A percentile compares a stretch with the other conserved stretches of the same genome.
Conservation (phyloP, 352 stramenopile genomes). For the Pythium utonaiense region DNA sequence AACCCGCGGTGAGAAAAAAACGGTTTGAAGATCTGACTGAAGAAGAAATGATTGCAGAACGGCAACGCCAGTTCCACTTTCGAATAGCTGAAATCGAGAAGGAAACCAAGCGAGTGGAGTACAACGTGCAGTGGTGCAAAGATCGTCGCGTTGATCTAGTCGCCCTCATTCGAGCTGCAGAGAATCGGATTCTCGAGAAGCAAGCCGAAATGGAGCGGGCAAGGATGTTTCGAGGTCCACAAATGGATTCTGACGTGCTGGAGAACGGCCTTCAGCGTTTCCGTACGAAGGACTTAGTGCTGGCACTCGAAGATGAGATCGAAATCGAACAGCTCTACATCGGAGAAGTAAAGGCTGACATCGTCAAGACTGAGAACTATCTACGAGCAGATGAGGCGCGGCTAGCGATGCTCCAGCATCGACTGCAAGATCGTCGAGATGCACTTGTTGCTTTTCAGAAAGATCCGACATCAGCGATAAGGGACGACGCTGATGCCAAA, state of each 20-base stretch:
- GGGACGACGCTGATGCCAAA: conserved; percentile 11
- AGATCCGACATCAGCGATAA: conserved; percentile 22
- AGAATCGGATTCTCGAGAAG: conserved; percentile 72
- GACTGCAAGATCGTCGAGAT: conserved; percentile 37
- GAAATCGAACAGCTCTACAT: conserved; percentile 87
- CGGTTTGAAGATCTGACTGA: conserved; percentile 50
- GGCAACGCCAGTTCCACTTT: conserved; percentile 74
- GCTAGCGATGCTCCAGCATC: conserved; percentile 25
- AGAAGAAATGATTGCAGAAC: conserved; percentile 46
- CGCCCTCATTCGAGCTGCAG: conserved; percentile 57
- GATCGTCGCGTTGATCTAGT: conserved; percentile 67
- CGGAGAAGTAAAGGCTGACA: conserved; percentile 67
- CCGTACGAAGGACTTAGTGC: conserved; percentile 69
- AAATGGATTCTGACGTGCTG: conserved; percentile 81
- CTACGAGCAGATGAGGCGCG: conserved; percentile 53
- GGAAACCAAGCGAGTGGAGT: conserved; percentile 55
- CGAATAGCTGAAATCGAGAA: conserved; percentile 55
- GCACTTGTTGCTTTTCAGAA: conserved; percentile 50
- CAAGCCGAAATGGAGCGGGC: conserved; percentile 72
- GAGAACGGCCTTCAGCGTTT: conserved; percentile 71
- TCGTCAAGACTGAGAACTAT: conserved; percentile 68
- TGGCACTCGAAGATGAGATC: conserved; percentile 76
- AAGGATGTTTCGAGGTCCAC: conserved; percentile 53
- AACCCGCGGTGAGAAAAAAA: conserved; percentile 4
- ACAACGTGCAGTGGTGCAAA: conserved; percentile 79